These are phyloP conservation scores for Metschnikowia drakensbergensis DNA, from an alignment of 805 yeast species.

Conservation along the genomic window DNA sequence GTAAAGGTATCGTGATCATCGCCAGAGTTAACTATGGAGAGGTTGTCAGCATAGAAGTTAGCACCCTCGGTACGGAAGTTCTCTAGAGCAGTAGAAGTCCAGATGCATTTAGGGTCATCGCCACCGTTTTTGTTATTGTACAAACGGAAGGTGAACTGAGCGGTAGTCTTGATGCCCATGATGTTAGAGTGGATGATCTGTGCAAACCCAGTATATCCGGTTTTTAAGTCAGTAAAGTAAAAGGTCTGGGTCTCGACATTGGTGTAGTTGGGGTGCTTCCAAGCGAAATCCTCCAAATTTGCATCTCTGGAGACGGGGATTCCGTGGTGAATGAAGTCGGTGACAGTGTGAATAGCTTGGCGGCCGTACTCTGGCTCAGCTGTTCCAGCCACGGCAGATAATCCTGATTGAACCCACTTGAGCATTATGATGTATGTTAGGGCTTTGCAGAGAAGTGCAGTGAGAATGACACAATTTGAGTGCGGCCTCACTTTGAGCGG, in stretches of 20 bases:
- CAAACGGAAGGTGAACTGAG: constrained; percentile 89
- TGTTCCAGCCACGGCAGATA: constrained; percentile 93
- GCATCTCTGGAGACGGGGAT: constrained; percentile 50
- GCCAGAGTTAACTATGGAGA: constrained; percentile 61
- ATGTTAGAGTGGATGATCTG: constrained; percentile 93
- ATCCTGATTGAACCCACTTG: constrained; percentile 80
- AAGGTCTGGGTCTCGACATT: constrained; percentile 96
- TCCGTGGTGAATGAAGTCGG: constrained; percentile 43
- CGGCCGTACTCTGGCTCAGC: constrained; percentile 97
- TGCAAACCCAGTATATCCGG: constrained; percentile 78
- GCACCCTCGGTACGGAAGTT: constrained; percentile 70
- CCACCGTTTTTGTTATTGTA: constrained; percentile 49
- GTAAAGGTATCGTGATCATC: constrained; percentile 41
- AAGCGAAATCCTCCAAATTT: constrained; percentile 63
- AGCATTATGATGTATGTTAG: constrained; percentile 43
- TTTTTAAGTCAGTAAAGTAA: constrained; percentile 64
- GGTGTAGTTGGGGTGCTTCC: constrained; percentile 73
- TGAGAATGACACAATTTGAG: neutral
- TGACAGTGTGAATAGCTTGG: constrained; percentile 85
- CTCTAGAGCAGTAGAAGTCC: constrained; percentile 91
- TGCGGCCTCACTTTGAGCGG: neutral
- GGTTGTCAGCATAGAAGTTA: constrained; percentile 73
- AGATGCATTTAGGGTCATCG: constrained; percentile 45
- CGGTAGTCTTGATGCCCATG: constrained; percentile 81
- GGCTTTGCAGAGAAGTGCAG: neutral